Percentiles rank a stretch among this genome's conserved stretches.
These are phyloP conservation scores for Penicillium sp. DNA, from an alignment of 2,329 filamentous ascomycete genomes.

Conservation along the genomic window DNA sequence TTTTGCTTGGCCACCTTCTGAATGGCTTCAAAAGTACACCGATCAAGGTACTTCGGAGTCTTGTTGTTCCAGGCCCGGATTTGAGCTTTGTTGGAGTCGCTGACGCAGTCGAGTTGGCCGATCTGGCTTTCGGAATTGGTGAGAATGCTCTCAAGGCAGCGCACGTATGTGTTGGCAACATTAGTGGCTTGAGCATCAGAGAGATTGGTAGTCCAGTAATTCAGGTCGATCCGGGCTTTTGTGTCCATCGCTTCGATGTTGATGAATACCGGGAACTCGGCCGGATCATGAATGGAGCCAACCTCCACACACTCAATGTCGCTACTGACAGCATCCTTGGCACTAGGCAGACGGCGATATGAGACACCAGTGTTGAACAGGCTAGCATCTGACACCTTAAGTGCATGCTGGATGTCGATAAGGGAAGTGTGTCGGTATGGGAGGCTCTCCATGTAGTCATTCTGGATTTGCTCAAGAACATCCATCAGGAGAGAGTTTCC, in stretches of 20 bases:
- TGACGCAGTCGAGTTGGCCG: slow-evolving; percentile 43
- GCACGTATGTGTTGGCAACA: slow-evolving; percentile 44
- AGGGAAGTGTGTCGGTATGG: slow-evolving; percentile 50
- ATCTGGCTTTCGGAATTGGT: slow-evolving; percentile 40
- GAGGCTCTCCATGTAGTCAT: slow-evolving; percentile 52
- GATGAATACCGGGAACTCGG: slow-evolving; percentile 53
- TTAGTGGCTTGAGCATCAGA: slow-evolving; percentile 45
- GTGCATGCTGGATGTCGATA: slow-evolving; percentile 52
- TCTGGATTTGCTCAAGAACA: slow-evolving; percentile 48
- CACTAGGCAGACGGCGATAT: slow-evolving; percentile 47
- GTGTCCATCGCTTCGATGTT: slow-evolving; percentile 54
- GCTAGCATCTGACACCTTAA: slow-evolving; percentile 43
- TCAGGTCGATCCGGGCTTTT: slow-evolving; percentile 42
- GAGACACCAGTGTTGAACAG: slow-evolving; percentile 56
- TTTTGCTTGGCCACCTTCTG: slow-evolving; percentile 28
- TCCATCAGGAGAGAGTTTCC: slow-evolving; percentile 40
- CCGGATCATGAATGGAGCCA: slow-evolving; percentile 51
- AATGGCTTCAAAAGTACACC: slow-evolving; percentile 36
- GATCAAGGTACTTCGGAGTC: slow-evolving; percentile 27
- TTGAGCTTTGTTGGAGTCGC: slow-evolving; percentile 38
- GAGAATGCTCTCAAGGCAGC: slow-evolving; percentile 44
- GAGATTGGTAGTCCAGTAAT: slow-evolving; percentile 48
- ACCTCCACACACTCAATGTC: slow-evolving; percentile 46
- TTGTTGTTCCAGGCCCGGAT: slow-evolving; percentile 38
- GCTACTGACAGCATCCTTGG: slow-evolving; percentile 28